Conservation (phyloP, 768 basidiomycete genomes). For the Nidula microcarpa region DNA sequence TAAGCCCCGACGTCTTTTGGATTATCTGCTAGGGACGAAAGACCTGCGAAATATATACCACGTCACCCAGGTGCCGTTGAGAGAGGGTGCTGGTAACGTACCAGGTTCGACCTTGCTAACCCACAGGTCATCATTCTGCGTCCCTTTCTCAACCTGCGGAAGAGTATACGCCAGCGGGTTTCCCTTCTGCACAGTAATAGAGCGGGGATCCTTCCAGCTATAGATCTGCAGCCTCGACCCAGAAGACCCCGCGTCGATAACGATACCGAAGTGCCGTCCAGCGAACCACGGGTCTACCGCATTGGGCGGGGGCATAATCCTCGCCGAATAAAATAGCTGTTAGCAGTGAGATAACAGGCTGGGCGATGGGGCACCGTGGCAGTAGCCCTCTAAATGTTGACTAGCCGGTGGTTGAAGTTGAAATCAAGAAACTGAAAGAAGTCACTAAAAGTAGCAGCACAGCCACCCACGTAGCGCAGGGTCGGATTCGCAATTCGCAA, state of each 20-base stretch:
- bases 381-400: background rate
- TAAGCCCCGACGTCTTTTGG: constrained; percentile 72
- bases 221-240: constrained; percentile 96
- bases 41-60: constrained; percentile 44
- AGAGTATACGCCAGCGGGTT: constrained; percentile 52
- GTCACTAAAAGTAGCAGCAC: no score
- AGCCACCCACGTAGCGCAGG: no score
- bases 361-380: background rate
- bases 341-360: background rate
- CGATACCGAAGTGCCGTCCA: constrained; percentile 84
- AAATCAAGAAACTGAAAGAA: no score
- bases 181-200: constrained; percentile 44
- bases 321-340: background rate
- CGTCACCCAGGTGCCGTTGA: background rate
- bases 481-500: no score
- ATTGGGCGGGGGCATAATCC: constrained; percentile 70
- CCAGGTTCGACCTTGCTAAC: constrained; percentile 92
- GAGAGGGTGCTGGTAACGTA: constrained; percentile 31
- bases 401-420: no score
- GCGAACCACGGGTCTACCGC: constrained; percentile 71
- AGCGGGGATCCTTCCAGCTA: constrained; percentile 86
- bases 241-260: constrained; percentile 98
- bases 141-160: constrained; percentile 91
- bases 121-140: constrained; percentile 78
- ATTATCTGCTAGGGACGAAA: constrained; percentile 76